phyloP scores from a whole-genome alignment of 306 rosid species.

The Ceratonia siliqua region DNA sequence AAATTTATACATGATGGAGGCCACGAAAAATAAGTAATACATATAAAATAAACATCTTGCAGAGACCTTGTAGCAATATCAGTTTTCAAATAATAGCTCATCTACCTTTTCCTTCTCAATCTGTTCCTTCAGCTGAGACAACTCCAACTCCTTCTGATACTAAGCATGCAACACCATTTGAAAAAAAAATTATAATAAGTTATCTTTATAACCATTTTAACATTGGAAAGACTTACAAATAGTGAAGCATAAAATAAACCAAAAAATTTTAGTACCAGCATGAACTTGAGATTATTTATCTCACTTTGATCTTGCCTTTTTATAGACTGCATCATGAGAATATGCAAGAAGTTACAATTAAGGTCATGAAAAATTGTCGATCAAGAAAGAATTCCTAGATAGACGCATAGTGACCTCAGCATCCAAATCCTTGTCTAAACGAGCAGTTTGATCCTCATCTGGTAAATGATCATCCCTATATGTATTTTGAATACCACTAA shows the following conservation, averaged over 20 bases:
- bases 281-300: conserved; percentile 66
- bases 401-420: conserved; percentile 53
- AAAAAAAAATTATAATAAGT: conserved; percentile 25
- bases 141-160: conserved; percentile 88
- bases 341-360: conserved; percentile 29
- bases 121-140: conserved; percentile 74
- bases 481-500: conserved; percentile 25
- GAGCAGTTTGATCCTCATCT: conserved; percentile 46
- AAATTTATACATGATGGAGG: neutral
- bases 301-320: conserved; percentile 55
- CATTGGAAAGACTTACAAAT: neutral
- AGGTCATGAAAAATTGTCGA: conserved; percentile 27
- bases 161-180: conserved; percentile 38
- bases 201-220: conserved; percentile 19
- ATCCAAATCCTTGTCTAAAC: conserved; percentile 42
- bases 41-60: neutral
- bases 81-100: conserved; percentile 30
- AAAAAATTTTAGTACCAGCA: conserved; percentile 72
- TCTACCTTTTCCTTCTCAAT: conserved; percentile 84
- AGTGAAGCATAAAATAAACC: conserved; percentile 25
- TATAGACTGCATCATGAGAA: conserved; percentile 51
- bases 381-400: conserved; percentile 20
- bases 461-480: conserved; percentile 55
- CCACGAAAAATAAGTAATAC: neutral
- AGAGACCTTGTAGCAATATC: conserved; percentile 3